Base-by-base conservation (phyloP, 1,284 basidiomycete genomes). In the Malassezia restricta region DNA sequence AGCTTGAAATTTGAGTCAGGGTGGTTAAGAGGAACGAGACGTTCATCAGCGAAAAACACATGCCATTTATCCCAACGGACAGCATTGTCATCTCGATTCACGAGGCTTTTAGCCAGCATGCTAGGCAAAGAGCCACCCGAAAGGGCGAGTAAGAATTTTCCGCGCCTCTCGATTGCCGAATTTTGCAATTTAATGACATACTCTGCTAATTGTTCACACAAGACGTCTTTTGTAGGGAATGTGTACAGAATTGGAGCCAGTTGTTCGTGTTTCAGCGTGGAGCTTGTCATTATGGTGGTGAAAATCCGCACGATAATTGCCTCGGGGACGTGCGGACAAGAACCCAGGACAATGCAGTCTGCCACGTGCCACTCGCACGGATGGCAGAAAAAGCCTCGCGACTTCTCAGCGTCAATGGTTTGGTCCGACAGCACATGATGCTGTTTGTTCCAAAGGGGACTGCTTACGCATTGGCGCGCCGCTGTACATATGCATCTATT, bases 1-100 rank as follows among this genome's bases (percentile, higher is more conserved):
- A 88, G 80, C 8, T 75, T 71, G 77, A 92, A 90, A 76, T 98
- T 98, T 38, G 87, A 90, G 73, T 96, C 91, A 49, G 83, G 79
- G 71, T 94, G 80, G 76, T 91, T 83, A 66, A 96, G 82, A 0
- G 90, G 88, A 11, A 99, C 94, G 51, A 85, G 82, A 50, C 94
- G 86, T 77, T 99, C 94, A 75, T 99, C 94, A 47, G 84, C 89
- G 74, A 96, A 98, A 77, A 86, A 99, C 66, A 98, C 83, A 66
- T 96, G 88, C 91, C 91, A 98, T 75, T 88, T 87, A 74, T 91
- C 84, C 91, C 94, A 99, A 74, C 86, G 86, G 12, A 91, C 81
- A 41, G 65, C 68, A 45, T 80, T 80, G 39, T 83, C 77, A 17
- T 52, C 54, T 62, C 86, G 79, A 51, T 76, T 79, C 57, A 91